phyloP scores from a whole-genome alignment of 108 stramenopile species.

The Fragilaria radians region DNA sequence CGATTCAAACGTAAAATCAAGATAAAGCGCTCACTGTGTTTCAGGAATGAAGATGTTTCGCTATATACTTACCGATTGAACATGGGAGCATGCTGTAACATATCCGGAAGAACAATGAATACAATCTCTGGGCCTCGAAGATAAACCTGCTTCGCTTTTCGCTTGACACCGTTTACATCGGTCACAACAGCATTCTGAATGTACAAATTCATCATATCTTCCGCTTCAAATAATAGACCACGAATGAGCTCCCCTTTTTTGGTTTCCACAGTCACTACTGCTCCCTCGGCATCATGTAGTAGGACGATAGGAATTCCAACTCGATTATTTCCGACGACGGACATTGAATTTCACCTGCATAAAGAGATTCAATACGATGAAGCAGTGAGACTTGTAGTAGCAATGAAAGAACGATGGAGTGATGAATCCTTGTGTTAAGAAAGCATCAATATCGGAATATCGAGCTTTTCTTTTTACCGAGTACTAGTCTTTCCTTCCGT shows the following conservation, averaged over 20 bases:
- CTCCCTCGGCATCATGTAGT: constrained; percentile 83
- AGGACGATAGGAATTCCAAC: constrained; percentile 88
- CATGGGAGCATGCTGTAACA: constrained; percentile 88
- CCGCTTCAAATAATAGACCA: constrained; percentile 82
- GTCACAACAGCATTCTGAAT: constrained; percentile 70
- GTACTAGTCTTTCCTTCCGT: too few species aligned
- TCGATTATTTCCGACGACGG: constrained; percentile 85
- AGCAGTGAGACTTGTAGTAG: too few species aligned
- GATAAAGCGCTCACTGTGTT: not conserved
- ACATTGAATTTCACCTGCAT: constrained; percentile 34
- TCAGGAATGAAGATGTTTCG: not conserved
- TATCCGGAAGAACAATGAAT: constrained; percentile 79
- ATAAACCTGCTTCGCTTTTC: constrained; percentile 73
- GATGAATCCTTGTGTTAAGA: too few species aligned
- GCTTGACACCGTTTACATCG: constrained; percentile 54
- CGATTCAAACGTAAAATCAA: not conserved
- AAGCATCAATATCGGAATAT: too few species aligned
- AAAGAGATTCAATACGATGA: too few species aligned
- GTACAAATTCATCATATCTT: constrained; percentile 89
- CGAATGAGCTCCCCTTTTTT: constrained; percentile 78
- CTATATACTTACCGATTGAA: constrained; percentile 54
- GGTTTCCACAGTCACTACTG: constrained; percentile 80
- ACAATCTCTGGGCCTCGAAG: constrained; percentile 75
- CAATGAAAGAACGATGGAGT: too few species aligned
- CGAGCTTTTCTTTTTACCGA: too few species aligned